Evolutionary conservation across 129 eudicot species (phyloP), one percentile per base, ranked within the genome.

Genomic region (Arctium lappa): DNA sequence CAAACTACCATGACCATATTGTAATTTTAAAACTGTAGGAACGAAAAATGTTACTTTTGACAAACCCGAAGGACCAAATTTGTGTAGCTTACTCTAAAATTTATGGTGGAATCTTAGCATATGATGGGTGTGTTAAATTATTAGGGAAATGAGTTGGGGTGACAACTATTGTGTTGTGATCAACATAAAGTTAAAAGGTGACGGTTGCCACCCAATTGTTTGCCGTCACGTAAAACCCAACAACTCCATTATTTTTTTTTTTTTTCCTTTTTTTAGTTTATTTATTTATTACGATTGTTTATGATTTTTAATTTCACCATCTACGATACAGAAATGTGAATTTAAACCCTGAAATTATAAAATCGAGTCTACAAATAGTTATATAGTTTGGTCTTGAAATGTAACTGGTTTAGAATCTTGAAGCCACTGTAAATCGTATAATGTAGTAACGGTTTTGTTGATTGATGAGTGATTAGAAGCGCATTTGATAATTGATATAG

Each of bases 121-220:
- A 39, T 77, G 78, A 71, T 69, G 83, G 62, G 74, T 70, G 69
- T 56, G 75, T 84, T 84, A 62, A 37, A 73, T 72, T 79, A 79
- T 73, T 62, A 73, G 40, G 75, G 50, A 79, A 65, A 79, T 84
- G 83, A 84, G 83, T 84, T 84, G 87, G 83, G 80, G 44, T 84
- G 87, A 84, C 87, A 84, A 73, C 83, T 73, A 79, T 84, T n/a
- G 70, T 84, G 79, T 84, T n/a, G 70, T 84, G 79, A 72, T 13
- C 50, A 73, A 46, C 75, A 68, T 72, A 84, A 84, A 82, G 86
- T 82, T 75, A 82, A 65, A 75, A 81, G 36, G 76, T 78, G 87
- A 79, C 83, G 87, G 83, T 72, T 79, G 87, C 83, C 83, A 84
- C 83, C 87, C 83, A 84, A 84, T 73, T 84, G 76, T 63, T 79